Evolutionary conservation across 352 stramenopile genomes (phyloP).

Genomic region (Phytophthora idaei): DNA sequence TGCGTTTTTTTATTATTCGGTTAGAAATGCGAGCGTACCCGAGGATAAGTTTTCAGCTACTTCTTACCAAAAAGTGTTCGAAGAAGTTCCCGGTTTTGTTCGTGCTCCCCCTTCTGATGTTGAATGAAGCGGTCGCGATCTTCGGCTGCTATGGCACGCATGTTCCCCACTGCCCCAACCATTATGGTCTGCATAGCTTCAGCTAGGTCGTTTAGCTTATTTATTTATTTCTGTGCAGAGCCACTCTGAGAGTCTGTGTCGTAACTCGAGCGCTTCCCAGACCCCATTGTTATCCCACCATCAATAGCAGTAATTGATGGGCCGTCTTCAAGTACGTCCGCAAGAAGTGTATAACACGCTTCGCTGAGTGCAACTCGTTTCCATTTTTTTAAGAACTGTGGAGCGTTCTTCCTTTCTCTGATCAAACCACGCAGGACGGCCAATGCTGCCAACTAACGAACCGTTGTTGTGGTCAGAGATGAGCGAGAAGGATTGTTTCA

Average conservation of each 20-base stretch:
- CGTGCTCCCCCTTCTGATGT: background rate
- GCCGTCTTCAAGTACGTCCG: background rate
- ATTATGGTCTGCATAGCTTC: background rate
- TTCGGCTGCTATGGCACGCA: background rate
- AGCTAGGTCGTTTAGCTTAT: background rate
- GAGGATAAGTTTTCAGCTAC: background rate
- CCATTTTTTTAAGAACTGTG: background rate
- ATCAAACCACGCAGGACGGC: background rate
- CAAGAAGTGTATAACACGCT: background rate
- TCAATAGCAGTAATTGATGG: background rate
- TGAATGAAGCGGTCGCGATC: background rate
- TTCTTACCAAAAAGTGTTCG: background rate
- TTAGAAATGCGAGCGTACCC: background rate
- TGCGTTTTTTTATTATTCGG: background rate
- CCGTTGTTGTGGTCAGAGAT: background rate
- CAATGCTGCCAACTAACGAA: background rate
- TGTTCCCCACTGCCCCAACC: background rate
- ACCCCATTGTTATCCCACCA: background rate
- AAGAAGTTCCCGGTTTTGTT: background rate
- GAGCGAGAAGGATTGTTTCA: background rate
- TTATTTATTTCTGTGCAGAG: background rate
- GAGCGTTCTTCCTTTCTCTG: background rate
- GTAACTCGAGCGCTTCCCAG: background rate
- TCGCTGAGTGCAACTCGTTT: background rate
- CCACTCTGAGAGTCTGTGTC: background rate